These are phyloP conservation scores for Claviceps pusilla DNA, from an alignment of 2,329 filamentous ascomycete species.

Conservation along the genomic window DNA sequence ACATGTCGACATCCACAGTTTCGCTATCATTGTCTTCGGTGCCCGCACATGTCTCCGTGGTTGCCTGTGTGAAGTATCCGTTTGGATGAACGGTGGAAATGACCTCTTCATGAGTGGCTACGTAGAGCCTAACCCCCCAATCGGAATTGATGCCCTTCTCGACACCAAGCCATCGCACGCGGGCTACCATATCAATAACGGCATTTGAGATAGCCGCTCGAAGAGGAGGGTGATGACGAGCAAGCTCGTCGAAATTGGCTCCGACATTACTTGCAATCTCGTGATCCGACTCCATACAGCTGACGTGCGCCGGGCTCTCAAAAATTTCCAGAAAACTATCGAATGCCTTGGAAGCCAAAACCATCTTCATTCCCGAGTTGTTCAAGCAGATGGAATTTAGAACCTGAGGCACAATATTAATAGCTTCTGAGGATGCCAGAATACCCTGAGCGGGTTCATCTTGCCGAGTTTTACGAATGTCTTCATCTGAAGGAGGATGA, in stretches of 20 bases:
- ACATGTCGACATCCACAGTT: slow-evolving; percentile 50
- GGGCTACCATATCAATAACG: slow-evolving; percentile 77
- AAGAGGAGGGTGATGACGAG: slow-evolving; percentile 78
- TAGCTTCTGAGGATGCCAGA: slow-evolving; percentile 74
- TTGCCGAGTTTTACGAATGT: slow-evolving; percentile 29
- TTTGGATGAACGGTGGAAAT: slow-evolving; percentile 38
- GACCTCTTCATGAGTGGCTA: slow-evolving; percentile 42
- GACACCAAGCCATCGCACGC: slow-evolving; percentile 60
- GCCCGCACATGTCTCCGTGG: slow-evolving; percentile 16
- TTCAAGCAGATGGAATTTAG: slow-evolving; percentile 92
- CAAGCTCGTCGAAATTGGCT: slow-evolving; percentile 79
- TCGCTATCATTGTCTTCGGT: slow-evolving; percentile 24
- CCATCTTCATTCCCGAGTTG: slow-evolving; percentile 70
- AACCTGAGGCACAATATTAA: slow-evolving; percentile 70
- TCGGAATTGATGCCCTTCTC: slow-evolving; percentile 52
- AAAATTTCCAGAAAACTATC: slow-evolving; percentile 93
- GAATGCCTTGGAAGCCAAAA: slow-evolving; percentile 67
- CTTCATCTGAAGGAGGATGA: slow-evolving; percentile 38
- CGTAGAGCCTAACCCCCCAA: slow-evolving; percentile 67
- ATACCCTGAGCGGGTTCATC: slow-evolving; percentile 52
- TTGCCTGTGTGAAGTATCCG: slow-evolving; percentile 18
- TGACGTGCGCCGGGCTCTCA: slow-evolving; percentile 77
- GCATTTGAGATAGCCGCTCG: slow-evolving; percentile 68
- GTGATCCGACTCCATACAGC: slow-evolving; percentile 61
- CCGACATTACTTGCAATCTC: slow-evolving; percentile 60